phyloP scores from a whole-genome alignment of 2,329 filamentous ascomycete species.

The Hypocrella siamensis region DNA sequence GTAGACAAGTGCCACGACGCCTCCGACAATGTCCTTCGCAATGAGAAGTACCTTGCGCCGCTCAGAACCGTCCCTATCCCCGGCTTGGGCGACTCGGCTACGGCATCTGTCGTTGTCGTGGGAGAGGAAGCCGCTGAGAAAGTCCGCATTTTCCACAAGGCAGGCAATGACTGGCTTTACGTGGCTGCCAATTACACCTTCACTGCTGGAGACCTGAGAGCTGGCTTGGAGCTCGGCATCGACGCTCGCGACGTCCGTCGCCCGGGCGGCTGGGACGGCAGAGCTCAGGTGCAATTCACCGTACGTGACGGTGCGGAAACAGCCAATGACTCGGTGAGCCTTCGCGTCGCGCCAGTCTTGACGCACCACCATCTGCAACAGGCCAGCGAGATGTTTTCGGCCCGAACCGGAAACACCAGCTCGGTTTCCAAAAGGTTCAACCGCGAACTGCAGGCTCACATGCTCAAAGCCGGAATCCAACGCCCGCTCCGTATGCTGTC shows the following conservation, averaged over 20 bases:
- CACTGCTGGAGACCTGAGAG: conserved; percentile 9
- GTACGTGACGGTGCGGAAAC: conserved; percentile 9
- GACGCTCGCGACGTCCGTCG: conserved; percentile 16
- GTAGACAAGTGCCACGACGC: conserved; percentile 19
- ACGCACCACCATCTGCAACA: conserved; percentile 20
- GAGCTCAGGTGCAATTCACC: conserved; percentile 12
- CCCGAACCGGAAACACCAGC: background rate
- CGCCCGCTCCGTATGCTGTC: background rate
- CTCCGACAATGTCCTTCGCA: conserved; percentile 15
- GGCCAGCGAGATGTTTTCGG: conserved; percentile 12
- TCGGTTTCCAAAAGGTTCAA: background rate
- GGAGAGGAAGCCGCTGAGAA: conserved; percentile 3
- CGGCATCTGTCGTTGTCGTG: conserved; percentile 6
- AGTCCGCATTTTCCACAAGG: conserved; percentile 14
- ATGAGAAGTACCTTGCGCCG: conserved; percentile 15
- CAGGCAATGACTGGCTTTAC: conserved; percentile 10
- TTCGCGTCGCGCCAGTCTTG: conserved; percentile 21
- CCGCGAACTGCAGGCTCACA: background rate
- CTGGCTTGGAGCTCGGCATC: conserved; percentile 18
- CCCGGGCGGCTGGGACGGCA: conserved; percentile 12
- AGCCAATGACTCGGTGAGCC: conserved; percentile 11
- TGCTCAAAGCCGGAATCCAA: background rate
- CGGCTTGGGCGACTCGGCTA: conserved; percentile 5
- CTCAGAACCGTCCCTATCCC: conserved; percentile 13
- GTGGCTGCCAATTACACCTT: conserved; percentile 13